Base-by-base conservation (phyloP, 805 yeast species). In the Pichia ethanolica region DNA sequence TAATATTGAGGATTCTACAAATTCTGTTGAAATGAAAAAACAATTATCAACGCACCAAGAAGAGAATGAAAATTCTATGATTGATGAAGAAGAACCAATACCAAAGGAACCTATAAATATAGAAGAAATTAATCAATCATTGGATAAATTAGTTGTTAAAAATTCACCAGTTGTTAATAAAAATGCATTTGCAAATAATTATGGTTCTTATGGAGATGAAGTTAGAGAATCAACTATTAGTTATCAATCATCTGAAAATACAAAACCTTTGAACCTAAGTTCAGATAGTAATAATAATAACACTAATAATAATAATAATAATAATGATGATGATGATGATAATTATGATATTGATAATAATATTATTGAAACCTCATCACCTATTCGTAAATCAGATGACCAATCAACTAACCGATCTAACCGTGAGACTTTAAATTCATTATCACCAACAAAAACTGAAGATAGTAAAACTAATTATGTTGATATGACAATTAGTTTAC, bases 101-200 rank as follows among this genome's bases (percentile, higher is more conserved):
- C 12, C 32, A 5, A 7, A 30, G 3, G 4, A 30, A 20, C 35
- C 13, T 14, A 38, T 38, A 6, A 20, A 48, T 28, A 44, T 48
- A 3, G 8, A 30, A 5, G 46, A 42, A 25, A 26, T 49, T 7
- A 49, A 27, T 36, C 33, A 49, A 4, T 37, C 46, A 7, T 14
- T 49, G 33, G 52, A 49, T 27, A 27, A 45, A 7, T n/a, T 49
- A 46, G 52, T 40, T 4, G 12, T 49, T 7, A 49, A 45, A 3
- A 6, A 13, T 3, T 33, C 49, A 3, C 49, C 52, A 1, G 38
- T n/a, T 30, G 34, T 45, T 0, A 28, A 45, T 27, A 9, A 38
- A 8, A 34, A 33, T 12, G 28, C 47, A 2, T 48, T 48, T 39
- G 47, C 39, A 14, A 44, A 44, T 35, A 48, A 44, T 35, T 48